Evolutionary conservation across 2,329 filamentous ascomycete genomes (phyloP).

Genomic region (Calonectria crousiana): DNA sequence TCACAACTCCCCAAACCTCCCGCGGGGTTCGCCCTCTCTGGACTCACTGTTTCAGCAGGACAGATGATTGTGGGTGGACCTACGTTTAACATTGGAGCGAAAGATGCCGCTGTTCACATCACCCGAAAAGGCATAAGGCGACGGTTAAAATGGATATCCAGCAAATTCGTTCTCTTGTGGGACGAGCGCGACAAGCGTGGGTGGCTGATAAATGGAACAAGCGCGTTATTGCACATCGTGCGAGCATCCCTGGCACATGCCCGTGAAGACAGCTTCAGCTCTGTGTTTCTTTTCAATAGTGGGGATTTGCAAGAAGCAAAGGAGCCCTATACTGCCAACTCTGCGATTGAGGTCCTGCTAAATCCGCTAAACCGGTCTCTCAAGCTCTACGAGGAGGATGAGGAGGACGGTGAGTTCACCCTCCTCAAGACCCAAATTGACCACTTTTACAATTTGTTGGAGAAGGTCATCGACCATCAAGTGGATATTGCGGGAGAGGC

Average conservation of each 20-base stretch:
- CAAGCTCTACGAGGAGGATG: background rate
- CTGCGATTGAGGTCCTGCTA: background rate
- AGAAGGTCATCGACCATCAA: constrained; percentile 44
- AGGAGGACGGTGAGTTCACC: background rate
- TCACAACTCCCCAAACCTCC: background rate
- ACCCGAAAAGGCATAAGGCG: background rate
- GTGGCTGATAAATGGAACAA: constrained; percentile 45
- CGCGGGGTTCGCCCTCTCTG: background rate
- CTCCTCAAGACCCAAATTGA: constrained; percentile 32
- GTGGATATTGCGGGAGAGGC: constrained; percentile 13
- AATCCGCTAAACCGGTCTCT: background rate
- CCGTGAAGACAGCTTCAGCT: background rate
- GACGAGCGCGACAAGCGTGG: constrained; percentile 43
- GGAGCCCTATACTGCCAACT: background rate
- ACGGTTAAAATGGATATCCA: background rate
- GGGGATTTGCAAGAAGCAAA: background rate
- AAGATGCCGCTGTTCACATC: background rate
- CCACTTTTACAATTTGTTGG: constrained; percentile 33
- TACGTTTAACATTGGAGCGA: background rate
- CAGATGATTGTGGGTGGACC: background rate
- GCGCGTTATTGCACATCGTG: constrained; percentile 41
- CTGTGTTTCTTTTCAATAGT: background rate
- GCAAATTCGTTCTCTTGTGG: constrained; percentile 36
- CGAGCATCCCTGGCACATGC: constrained; percentile 31
- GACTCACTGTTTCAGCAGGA: background rate